Conservation (phyloP, 805 yeast species). For the Ogataea pilisensis region DNA sequence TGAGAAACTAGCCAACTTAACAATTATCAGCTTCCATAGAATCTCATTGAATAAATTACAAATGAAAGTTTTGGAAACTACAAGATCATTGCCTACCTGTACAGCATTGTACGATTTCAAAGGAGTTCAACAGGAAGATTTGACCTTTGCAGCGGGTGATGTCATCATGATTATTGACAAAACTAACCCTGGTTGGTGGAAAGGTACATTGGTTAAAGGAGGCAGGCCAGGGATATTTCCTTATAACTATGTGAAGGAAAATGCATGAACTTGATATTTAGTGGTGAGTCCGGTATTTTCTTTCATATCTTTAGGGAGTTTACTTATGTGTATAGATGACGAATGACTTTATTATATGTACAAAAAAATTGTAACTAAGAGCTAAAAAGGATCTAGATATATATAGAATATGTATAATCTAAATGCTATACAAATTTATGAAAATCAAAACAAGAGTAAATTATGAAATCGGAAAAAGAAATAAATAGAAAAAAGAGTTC, state of each 20-base stretch:
- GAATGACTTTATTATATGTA: too few species aligned
- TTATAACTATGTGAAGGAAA: slow-evolving; percentile 37
- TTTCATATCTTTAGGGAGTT: not conserved
- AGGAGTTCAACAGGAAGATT: slow-evolving; percentile 37
- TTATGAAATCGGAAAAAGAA: not conserved
- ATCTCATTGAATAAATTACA: slow-evolving; percentile 15
- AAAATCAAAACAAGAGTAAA: too few species aligned
- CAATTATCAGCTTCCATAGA: slow-evolving; percentile 15
- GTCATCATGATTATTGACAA: slow-evolving; percentile 35
- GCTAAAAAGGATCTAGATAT: too few species aligned
- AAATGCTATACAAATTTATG: too few species aligned
- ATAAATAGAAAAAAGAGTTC: too few species aligned
- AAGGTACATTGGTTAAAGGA: slow-evolving; percentile 34
- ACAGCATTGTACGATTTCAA: slow-evolving; percentile 38
- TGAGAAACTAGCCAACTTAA: slow-evolving; percentile 7
- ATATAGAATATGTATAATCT: too few species aligned
- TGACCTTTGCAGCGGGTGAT: slow-evolving; percentile 42
- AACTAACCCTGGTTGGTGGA: slow-evolving; percentile 46
- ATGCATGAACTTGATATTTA: not conserved
- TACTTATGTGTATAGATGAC: too few species aligned
- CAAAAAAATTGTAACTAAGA: too few species aligned
- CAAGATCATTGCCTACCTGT: slow-evolving; percentile 23
- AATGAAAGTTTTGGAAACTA: slow-evolving; percentile 13
- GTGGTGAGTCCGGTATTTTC: not conserved
- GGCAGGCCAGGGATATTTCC: slow-evolving; percentile 45